Evolutionary conservation across 179 eudicot genomes (phyloP).

Genomic region (Sideroxylon spinosum): DNA sequence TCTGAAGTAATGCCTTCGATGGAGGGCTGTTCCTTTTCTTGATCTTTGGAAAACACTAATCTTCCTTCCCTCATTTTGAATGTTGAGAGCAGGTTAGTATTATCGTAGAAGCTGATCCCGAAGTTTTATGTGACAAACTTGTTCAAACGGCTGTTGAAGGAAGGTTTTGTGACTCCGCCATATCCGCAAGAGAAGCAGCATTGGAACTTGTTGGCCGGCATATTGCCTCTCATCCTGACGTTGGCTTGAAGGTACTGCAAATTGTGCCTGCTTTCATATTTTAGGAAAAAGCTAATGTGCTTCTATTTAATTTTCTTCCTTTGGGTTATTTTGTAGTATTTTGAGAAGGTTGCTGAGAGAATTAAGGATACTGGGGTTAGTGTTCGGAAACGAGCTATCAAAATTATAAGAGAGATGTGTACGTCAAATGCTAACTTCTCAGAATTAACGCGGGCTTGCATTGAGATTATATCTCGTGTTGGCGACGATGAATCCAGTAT

Average conservation of each 20-base stretch:
- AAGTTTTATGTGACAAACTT: conserved; percentile 75
- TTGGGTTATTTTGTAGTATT: conserved; percentile 51
- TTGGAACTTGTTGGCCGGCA: conserved; percentile 96
- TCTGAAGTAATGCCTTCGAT: neutral
- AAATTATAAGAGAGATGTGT: conserved; percentile 94
- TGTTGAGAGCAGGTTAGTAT: conserved; percentile 72
- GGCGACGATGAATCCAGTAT: conserved; percentile 93
- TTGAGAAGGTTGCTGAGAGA: conserved; percentile 93
- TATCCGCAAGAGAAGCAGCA: conserved; percentile 97
- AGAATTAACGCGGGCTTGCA: conserved; percentile 75
- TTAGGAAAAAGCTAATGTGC: conserved; percentile 3
- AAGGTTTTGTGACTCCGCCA: conserved; percentile 94
- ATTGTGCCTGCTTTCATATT: neutral
- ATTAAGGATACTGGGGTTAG: conserved; percentile 93
- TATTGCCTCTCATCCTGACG: conserved; percentile 99
- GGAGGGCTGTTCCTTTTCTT: neutral
- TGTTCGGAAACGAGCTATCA: conserved; percentile 93
- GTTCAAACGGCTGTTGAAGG: conserved; percentile 97
- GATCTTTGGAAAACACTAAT: neutral
- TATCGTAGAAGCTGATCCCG: conserved; percentile 99
- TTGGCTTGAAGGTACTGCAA: conserved; percentile 70
- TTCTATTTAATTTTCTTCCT: neutral
- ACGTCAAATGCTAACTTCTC: conserved; percentile 64
- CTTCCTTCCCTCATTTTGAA: conserved; percentile 18
- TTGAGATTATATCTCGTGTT: conserved; percentile 85